phyloP scores from a whole-genome alignment of 129 eudicot genomes.

The Escallonia rubra region DNA sequence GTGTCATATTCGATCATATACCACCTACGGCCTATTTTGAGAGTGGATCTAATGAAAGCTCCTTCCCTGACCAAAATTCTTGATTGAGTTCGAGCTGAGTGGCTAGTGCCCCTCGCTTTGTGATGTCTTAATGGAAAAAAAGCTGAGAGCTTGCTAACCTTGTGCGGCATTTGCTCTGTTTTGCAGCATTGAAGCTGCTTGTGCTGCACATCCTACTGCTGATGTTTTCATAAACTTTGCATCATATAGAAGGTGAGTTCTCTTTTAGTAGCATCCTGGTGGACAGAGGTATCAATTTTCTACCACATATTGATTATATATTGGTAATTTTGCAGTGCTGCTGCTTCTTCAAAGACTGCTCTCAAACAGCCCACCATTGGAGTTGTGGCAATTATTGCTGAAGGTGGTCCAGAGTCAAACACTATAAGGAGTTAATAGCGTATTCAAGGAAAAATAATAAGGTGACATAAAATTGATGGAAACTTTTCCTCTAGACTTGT shows the following conservation, averaged over 20 bases:
- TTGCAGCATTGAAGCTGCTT: constrained; percentile 89
- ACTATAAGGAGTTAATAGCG: constrained; percentile 86
- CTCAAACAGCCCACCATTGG: constrained; percentile 93
- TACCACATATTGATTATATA: background rate
- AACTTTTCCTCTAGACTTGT: background rate
- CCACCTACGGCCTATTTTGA: too few species aligned
- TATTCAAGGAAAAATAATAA: constrained; percentile 86
- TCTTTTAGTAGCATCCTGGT: too few species aligned
- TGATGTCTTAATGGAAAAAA: too few species aligned
- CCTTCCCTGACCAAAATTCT: too few species aligned
- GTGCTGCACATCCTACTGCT: constrained; percentile 98
- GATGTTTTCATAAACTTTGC: constrained; percentile 98
- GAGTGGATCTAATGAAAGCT: too few species aligned
- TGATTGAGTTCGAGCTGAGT: too few species aligned
- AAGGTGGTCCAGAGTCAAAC: constrained; percentile 95
- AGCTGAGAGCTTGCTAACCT: background rate
- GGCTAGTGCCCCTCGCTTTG: too few species aligned
- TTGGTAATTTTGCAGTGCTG: constrained; percentile 62
- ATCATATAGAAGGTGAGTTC: constrained; percentile 86
- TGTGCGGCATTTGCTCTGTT: constrained; percentile 3
- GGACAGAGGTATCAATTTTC: background rate
- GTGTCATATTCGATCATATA: too few species aligned
- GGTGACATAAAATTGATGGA: constrained; percentile 32
- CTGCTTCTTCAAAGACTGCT: constrained; percentile 93
- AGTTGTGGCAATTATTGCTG: constrained; percentile 96